Percentiles rank a stretch among this genome's conserved stretches.
Evolutionary conservation across 352 stramenopile genomes (phyloP).

Genomic region (Detonula confervacea): DNA sequence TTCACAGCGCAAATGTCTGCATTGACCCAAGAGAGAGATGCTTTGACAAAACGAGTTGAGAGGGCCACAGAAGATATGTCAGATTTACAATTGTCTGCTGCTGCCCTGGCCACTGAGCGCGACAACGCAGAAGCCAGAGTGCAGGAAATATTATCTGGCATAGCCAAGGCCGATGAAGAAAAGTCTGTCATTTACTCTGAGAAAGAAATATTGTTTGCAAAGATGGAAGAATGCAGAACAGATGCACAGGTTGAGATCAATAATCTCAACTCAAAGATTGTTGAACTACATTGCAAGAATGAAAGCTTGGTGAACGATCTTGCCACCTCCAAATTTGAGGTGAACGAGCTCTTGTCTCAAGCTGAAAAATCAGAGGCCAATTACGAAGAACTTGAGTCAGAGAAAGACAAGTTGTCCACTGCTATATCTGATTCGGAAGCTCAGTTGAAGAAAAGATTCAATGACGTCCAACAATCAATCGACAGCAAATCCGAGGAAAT

Average conservation of each 20-base stretch:
- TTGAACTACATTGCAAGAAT: constrained; percentile 7
- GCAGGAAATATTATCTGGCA: not conserved
- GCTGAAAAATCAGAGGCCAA: constrained; percentile 18
- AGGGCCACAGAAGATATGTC: not conserved
- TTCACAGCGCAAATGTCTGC: constrained; percentile 4
- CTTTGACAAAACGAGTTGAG: constrained; percentile 3
- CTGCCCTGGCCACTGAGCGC: not conserved
- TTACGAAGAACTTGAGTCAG: constrained; percentile 25
- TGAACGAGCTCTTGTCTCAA: constrained; percentile 29
- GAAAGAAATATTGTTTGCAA: constrained; percentile 14
- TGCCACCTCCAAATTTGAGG: constrained; percentile 8
- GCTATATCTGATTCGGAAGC: constrained; percentile 27
- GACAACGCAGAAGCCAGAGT: constrained; percentile 17
- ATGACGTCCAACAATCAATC: constrained; percentile 15
- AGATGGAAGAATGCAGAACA: constrained; percentile 17
- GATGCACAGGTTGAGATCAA: too few relatives aligned
- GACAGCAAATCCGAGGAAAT: constrained; percentile 18
- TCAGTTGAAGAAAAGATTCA: constrained; percentile 10
- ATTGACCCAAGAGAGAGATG: constrained; percentile 33
- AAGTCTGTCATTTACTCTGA: not conserved
- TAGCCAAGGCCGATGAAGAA: not conserved
- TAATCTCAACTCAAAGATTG: constrained; percentile 7
- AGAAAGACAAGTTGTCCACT: constrained; percentile 7
- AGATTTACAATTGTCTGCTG: constrained; percentile 4
- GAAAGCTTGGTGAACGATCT: constrained; percentile 28